These are phyloP conservation scores for Cercospora sesami DNA, from an alignment of 2,329 filamentous ascomycete species.

Conservation along the genomic window DNA sequence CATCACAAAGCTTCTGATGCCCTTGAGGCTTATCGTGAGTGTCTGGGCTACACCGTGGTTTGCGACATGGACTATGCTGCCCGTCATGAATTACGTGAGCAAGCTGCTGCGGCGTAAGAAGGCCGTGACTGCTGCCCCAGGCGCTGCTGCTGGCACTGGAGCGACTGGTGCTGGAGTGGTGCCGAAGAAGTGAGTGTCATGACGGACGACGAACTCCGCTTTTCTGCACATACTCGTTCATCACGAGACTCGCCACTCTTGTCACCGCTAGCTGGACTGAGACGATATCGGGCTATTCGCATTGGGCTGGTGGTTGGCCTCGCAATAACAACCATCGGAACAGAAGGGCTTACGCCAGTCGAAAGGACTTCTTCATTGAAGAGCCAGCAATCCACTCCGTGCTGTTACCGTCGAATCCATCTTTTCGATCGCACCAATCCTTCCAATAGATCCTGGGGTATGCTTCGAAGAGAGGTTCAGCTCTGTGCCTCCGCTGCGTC, in stretches of 20 bases:
- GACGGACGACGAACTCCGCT: not conserved
- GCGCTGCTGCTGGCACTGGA: slow-evolving; percentile 38
- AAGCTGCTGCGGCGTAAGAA: slow-evolving; percentile 41
- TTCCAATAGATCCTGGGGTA: not conserved
- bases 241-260: not conserved
- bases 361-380: not conserved
- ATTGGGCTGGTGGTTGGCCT: not conserved
- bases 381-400: not conserved
- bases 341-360: not conserved
- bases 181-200: slow-evolving; percentile 26
- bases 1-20: slow-evolving; percentile 81
- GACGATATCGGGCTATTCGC: not conserved
- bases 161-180: slow-evolving; percentile 38
- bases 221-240: not conserved
- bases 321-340: not conserved
- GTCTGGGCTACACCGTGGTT: slow-evolving; percentile 93
- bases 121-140: slow-evolving; percentile 4
- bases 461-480: not conserved
- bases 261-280: not conserved
- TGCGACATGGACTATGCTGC: slow-evolving; percentile 64
- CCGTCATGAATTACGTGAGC: slow-evolving; percentile 45
- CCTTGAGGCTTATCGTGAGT: slow-evolving; percentile 72
- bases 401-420: not conserved
- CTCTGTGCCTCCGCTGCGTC: not conserved
- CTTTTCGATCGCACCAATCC: not conserved